A percentile compares a stretch with the other conserved stretches of the same genome.
These are phyloP conservation scores for Candida tropicalis DNA, from an alignment of 1,139 yeast species.

Conservation along the genomic window DNA sequence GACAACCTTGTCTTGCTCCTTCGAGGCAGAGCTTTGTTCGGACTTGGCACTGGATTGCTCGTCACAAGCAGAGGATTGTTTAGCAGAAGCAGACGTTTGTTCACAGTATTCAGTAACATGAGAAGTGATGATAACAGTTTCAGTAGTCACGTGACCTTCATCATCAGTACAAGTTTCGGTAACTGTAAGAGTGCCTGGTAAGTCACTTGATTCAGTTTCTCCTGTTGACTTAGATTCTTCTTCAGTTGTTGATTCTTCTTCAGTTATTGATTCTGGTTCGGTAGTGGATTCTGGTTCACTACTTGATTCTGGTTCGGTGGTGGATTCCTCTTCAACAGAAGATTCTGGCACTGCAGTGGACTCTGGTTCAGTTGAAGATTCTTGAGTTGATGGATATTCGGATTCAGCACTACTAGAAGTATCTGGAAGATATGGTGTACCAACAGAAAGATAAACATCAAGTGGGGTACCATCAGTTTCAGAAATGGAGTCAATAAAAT, in stretches of 20 bases:
- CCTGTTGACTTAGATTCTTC: slow-evolving; percentile 20
- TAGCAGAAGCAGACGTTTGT: slow-evolving; percentile 9
- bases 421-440: slow-evolving; percentile 22
- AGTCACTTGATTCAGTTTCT: slow-evolving; percentile 9
- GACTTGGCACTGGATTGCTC: slow-evolving; percentile 11
- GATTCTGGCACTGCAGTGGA: no score
- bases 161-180: slow-evolving; percentile 8
- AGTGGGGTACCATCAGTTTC: slow-evolving; percentile 2
- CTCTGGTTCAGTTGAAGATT: background rate
- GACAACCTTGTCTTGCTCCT: slow-evolving; percentile 10
- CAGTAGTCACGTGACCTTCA: slow-evolving; percentile 5
- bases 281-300: slow-evolving; percentile 18
- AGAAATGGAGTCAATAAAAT: slow-evolving; percentile 34
- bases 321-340: no score
- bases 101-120: slow-evolving; percentile 11
- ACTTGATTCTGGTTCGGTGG: slow-evolving; percentile 32
- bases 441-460: slow-evolving; percentile 15
- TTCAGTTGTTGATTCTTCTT: background rate
- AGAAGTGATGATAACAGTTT: slow-evolving; percentile 9
- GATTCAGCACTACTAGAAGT: no score
- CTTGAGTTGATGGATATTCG: background rate
- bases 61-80: slow-evolving; percentile 11
- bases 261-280: slow-evolving; percentile 27
- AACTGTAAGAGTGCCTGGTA: slow-evolving; percentile 5
- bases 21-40: slow-evolving; percentile 11